A percentile compares a stretch with the other conserved stretches of the same genome.
Conservation (phyloP, 106 monocot species). For the Phalaenopsis aphrodite region DNA sequence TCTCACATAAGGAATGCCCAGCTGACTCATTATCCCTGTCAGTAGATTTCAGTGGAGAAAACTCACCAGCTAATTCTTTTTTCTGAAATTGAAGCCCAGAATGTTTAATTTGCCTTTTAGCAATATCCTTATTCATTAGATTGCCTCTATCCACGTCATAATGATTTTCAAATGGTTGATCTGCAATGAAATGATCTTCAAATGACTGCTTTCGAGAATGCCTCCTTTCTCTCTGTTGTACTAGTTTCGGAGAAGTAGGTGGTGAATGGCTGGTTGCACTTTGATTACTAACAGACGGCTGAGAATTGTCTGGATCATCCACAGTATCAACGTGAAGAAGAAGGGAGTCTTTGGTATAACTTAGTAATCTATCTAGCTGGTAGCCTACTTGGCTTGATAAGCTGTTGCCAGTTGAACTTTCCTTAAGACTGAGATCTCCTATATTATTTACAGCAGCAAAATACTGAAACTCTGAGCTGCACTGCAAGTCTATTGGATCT, state of each 20-base stretch:
- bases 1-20: conserved; percentile 11
- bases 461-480: conserved; percentile 55
- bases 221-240: conserved; percentile 18
- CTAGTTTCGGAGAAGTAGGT: conserved; percentile 33
- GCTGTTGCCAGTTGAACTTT: conserved; percentile 49
- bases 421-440: conserved; percentile 38
- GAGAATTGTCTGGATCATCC: conserved; percentile 12
- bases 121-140: conserved; percentile 5
- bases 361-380: conserved; percentile 36
- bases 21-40: conserved; percentile 23
- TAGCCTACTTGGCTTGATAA: conserved; percentile 37
- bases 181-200: conserved; percentile 28
- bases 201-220: conserved; percentile 21
- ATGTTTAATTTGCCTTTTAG: background rate
- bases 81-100: too few species aligned
- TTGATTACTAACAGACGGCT: too few species aligned
- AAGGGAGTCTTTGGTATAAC: conserved; percentile 28
- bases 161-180: conserved; percentile 23
- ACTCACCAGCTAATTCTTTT: background rate
- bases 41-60: background rate
- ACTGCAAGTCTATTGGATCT: conserved; percentile 35
- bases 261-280: conserved; percentile 14
- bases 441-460: conserved; percentile 84
- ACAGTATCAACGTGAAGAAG: conserved; percentile 18
- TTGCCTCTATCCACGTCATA: conserved; percentile 16